A percentile compares a stretch with the other conserved stretches of the same genome.
These are phyloP conservation scores for Penicillium glabrum DNA, from an alignment of 2,329 filamentous ascomycete species.

Conservation along the genomic window DNA sequence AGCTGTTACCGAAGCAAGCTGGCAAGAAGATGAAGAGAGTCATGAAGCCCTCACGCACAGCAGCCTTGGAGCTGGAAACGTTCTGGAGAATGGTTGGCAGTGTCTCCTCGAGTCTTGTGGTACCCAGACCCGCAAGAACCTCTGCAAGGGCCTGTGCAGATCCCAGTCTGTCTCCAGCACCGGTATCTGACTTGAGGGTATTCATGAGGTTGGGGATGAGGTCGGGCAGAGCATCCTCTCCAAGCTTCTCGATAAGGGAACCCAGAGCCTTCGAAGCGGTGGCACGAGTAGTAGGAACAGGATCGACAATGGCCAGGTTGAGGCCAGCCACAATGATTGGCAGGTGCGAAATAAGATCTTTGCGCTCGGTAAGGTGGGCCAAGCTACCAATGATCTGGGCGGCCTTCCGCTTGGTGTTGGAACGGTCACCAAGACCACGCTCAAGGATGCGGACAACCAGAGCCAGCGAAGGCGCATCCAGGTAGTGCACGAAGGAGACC, in stretches of 20 bases:
- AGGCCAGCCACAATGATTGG: slow-evolving; percentile 90
- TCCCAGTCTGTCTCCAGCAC: slow-evolving; percentile 91
- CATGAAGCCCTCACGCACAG: slow-evolving; percentile 98
- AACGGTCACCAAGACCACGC: slow-evolving; percentile 85
- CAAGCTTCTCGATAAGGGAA: slow-evolving; percentile 95
- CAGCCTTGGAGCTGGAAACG: slow-evolving; percentile 83
- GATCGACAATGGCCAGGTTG: slow-evolving; percentile 86
- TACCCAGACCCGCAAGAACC: slow-evolving; percentile 92
- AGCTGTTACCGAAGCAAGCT: slow-evolving; percentile 98
- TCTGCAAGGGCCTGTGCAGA: slow-evolving; percentile 96
- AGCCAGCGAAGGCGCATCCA: slow-evolving; percentile 94
- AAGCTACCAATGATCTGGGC: slow-evolving; percentile 97
- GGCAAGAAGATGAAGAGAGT: slow-evolving; percentile 98
- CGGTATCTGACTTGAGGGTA: slow-evolving; percentile 94
- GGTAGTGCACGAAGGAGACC: slow-evolving; percentile 96
- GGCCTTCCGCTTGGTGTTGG: slow-evolving; percentile 92
- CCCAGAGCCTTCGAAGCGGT: slow-evolving; percentile 95
- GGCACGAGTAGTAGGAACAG: slow-evolving; percentile 91
- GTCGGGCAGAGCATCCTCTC: slow-evolving; percentile 93
- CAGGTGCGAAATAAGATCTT: slow-evolving; percentile 86
- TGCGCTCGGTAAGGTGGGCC: slow-evolving; percentile 93
- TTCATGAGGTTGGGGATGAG: slow-evolving; percentile 97
- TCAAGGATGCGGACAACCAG: slow-evolving; percentile 94
- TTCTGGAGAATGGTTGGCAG: slow-evolving; percentile 95
- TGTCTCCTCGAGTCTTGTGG: slow-evolving; percentile 88